These are phyloP conservation scores for Mucuna pruriens DNA, from an alignment of 306 rosid genomes.

Conservation along the genomic window DNA sequence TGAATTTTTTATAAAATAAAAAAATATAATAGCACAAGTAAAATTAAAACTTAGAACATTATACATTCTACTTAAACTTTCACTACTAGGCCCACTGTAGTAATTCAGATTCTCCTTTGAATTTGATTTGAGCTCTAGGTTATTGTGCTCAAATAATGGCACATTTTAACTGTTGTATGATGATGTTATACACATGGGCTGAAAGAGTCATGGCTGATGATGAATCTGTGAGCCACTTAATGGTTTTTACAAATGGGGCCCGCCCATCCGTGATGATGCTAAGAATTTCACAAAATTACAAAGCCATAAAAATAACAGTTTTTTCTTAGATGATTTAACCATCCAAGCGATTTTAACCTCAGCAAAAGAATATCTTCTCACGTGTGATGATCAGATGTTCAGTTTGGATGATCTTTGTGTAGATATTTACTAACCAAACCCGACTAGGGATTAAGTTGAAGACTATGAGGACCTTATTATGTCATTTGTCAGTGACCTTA, in stretches of 20 bases:
- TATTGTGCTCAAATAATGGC: constrained; percentile 46
- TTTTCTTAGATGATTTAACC: constrained; percentile 21
- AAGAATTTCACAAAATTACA: constrained; percentile 39
- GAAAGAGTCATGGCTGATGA: constrained; percentile 53
- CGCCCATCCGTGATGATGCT: constrained; percentile 43
- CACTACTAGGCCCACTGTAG: too few relatives aligned
- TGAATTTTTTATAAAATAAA: too few relatives aligned
- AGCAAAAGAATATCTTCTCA: constrained; percentile 41
- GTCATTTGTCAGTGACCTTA: constrained; percentile 41
- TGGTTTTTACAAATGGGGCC: constrained; percentile 46
- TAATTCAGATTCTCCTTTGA: too few relatives aligned
- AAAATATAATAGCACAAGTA: too few relatives aligned
- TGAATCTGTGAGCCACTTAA: constrained; percentile 42
- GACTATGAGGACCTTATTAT: constrained; percentile 34
- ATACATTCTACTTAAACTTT: too few relatives aligned
- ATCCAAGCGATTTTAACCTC: constrained; percentile 37
- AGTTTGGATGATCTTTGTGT: constrained; percentile 34
- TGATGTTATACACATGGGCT: constrained; percentile 47
- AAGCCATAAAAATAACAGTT: constrained; percentile 22
- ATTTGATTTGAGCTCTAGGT: constrained; percentile 44
- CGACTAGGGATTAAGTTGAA: constrained; percentile 30
- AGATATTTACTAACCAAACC: constrained; percentile 34
- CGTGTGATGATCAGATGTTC: constrained; percentile 39
- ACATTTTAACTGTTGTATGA: constrained; percentile 40
- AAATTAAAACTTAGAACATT: too few relatives aligned